phyloP scores from a whole-genome alignment of 73 alveolate genomes.

The Paramecium biaurelia region DNA sequence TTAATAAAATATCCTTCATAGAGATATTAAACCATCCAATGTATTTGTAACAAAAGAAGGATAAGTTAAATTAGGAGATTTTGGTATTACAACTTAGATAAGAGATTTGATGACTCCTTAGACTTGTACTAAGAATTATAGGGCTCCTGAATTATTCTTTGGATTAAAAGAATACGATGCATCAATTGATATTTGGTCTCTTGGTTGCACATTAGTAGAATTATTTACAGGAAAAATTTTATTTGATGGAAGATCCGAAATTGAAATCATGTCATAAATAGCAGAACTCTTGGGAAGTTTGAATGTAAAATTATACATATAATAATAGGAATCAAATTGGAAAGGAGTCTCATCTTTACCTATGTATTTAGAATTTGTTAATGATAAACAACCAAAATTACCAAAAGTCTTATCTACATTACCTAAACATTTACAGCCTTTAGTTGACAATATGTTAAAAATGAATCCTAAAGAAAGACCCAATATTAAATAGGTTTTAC shows the following conservation, averaged over 20 bases:
- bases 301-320: conserved; percentile 41
- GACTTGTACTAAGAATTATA: conserved; percentile 51
- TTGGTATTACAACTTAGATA: conserved; percentile 74
- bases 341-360: conserved; percentile 76
- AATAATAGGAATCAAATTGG: conserved; percentile 66
- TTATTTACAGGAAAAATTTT: conserved; percentile 21
- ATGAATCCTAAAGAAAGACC: conserved; percentile 70
- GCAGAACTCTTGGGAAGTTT: conserved; percentile 63
- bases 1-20: conserved; percentile 83
- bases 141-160: conserved; percentile 87
- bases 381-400: conserved; percentile 22
- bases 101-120: conserved; percentile 35
- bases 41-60: conserved; percentile 78
- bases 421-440: conserved; percentile 53
- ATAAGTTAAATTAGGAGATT: conserved; percentile 80
- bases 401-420: conserved; percentile 48
- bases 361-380: conserved; percentile 67
- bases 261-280: conserved; percentile 26
- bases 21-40: conserved; percentile 92
- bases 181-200: conserved; percentile 87
- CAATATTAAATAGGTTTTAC: background rate
- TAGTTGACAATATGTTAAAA: conserved; percentile 58
- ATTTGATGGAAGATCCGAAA: conserved; percentile 42
- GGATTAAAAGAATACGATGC: conserved; percentile 76
- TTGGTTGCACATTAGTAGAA: conserved; percentile 36